Conservation (phyloP, 495 filamentous ascomycete species). For the Penicillium subrubescens region DNA sequence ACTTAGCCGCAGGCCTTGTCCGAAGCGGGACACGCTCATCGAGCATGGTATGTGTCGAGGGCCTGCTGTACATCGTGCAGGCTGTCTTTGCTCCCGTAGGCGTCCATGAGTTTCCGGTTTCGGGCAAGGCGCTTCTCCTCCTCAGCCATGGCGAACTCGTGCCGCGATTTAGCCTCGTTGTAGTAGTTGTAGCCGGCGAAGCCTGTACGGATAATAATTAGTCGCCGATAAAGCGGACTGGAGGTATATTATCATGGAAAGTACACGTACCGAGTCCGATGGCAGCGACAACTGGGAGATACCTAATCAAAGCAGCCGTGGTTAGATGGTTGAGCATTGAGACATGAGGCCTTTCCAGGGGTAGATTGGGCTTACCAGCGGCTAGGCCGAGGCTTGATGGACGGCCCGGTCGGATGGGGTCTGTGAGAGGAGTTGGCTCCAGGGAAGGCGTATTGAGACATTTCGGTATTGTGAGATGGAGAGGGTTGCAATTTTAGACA, state of each 20-base stretch:
- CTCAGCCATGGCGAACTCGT: slow-evolving; percentile 18
- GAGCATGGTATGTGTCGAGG: slow-evolving; percentile 47
- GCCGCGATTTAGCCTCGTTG: slow-evolving; percentile 16
- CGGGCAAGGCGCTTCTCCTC: slow-evolving; percentile 38
- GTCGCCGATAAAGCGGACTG: neutral
- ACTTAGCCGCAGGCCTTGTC: neutral
- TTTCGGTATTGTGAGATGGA: neutral
- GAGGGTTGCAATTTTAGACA: neutral
- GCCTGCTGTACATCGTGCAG: slow-evolving; percentile 59
- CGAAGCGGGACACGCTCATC: neutral
- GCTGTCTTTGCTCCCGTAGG: slow-evolving; percentile 61
- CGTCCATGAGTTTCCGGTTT: slow-evolving; percentile 50
- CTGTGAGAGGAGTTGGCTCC: slow-evolving; percentile 23
- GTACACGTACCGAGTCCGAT: slow-evolving; percentile 33
- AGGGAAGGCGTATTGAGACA: slow-evolving; percentile 30
- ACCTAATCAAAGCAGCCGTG: slow-evolving; percentile 17
- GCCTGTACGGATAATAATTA: slow-evolving; percentile 20
- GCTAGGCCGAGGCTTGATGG: slow-evolving; percentile 21
- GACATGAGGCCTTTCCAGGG: neutral
- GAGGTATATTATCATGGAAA: neutral
- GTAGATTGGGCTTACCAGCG: slow-evolving; percentile 22
- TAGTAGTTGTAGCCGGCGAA: slow-evolving; percentile 37
- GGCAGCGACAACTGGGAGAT: slow-evolving; percentile 36
- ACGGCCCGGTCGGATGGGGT: slow-evolving; percentile 15
- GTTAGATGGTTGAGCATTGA: neutral